Conservation (phyloP, 192 early-diverging fungal species). For the Coemansia sp. region DNA sequence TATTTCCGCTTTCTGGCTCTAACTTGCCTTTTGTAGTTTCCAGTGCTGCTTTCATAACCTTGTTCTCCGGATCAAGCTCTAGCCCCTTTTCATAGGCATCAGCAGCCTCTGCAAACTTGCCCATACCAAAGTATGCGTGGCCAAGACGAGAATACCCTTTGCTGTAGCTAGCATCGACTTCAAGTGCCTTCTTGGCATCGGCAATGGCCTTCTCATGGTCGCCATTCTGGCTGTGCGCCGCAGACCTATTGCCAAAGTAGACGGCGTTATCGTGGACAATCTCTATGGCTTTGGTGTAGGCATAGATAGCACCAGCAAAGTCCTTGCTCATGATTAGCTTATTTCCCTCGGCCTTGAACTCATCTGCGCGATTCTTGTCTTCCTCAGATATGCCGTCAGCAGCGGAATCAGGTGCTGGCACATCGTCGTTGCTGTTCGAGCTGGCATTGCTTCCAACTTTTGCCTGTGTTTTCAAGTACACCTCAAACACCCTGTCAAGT, state of each 20-base stretch:
- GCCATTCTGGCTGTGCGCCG: constrained; percentile 87
- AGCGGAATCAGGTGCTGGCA: constrained; percentile 4
- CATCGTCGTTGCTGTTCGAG: background rate
- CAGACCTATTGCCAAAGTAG: constrained; percentile 98
- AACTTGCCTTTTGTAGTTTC: constrained; percentile 66
- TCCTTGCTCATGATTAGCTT: constrained; percentile 79
- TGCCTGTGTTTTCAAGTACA: constrained; percentile 84
- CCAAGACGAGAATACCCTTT: constrained; percentile 93
- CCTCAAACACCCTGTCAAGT: constrained; percentile 85
- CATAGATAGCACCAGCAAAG: constrained; percentile 78
- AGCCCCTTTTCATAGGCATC: constrained; percentile 91
- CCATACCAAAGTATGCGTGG: constrained; percentile 89
- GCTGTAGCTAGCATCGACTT: constrained; percentile 85
- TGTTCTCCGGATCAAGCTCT: constrained; percentile 78
- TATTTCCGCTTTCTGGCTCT: background rate
- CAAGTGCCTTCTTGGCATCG: constrained; percentile 82
- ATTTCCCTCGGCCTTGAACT: constrained; percentile 85
- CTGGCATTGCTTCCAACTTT: constrained; percentile 50
- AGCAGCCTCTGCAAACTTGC: constrained; percentile 79
- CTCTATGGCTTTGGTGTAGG: constrained; percentile 91
- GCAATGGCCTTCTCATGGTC: constrained; percentile 84
- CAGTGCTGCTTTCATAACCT: constrained; percentile 75
- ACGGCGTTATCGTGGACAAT: constrained; percentile 83
- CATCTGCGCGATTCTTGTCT: constrained; percentile 81
- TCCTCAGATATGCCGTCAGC: constrained; percentile 51